Evolutionary conservation across 2,329 filamentous ascomycete genomes (phyloP).

Genomic region (Hirsutella thompsonii): DNA sequence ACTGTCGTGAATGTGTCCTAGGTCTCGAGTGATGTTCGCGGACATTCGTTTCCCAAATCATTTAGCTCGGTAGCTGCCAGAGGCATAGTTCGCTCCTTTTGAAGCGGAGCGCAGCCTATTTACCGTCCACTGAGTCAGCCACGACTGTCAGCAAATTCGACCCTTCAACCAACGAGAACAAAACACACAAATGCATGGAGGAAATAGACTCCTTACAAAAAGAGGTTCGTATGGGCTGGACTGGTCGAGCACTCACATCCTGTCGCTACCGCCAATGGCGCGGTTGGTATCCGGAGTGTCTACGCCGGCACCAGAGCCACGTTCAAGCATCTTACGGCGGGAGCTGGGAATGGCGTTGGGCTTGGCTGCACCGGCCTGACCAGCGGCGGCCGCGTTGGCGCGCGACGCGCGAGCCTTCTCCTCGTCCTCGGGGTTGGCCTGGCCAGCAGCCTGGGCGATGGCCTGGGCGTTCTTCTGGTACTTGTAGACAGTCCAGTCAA

Average conservation of each 20-base stretch:
- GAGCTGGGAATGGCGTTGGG: constrained; percentile 62
- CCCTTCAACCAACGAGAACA: constrained; percentile 58
- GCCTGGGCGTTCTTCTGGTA: constrained; percentile 99
- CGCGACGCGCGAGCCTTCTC: constrained; percentile 63
- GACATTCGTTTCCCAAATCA: constrained; percentile 14
- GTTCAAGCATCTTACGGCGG: constrained; percentile 76
- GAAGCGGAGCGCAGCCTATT: constrained; percentile 78
- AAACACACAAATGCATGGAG: constrained; percentile 73
- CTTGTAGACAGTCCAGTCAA: constrained; percentile 99
- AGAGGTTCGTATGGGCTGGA: constrained; percentile 35
- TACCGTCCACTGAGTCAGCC: constrained; percentile 74
- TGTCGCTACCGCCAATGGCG: constrained; percentile 68
- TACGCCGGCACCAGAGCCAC: constrained; percentile 41
- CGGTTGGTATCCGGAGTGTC: constrained; percentile 63
- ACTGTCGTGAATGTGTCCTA: constrained; percentile 2
- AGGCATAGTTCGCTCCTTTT: constrained; percentile 46
- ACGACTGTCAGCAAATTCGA: constrained; percentile 53
- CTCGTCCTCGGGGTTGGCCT: constrained; percentile 55
- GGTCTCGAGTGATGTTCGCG: constrained; percentile 5
- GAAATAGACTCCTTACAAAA: constrained; percentile 74
- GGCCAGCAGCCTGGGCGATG: constrained; percentile 69
- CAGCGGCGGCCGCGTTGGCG: constrained; percentile 51
- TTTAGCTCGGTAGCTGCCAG: constrained; percentile 23
- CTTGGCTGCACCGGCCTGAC: constrained; percentile 51
- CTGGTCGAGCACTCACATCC: constrained; percentile 77